Evolutionary conservation across 306 rosid genomes (phyloP).

Genomic region (Begonia fuchsioides): DNA sequence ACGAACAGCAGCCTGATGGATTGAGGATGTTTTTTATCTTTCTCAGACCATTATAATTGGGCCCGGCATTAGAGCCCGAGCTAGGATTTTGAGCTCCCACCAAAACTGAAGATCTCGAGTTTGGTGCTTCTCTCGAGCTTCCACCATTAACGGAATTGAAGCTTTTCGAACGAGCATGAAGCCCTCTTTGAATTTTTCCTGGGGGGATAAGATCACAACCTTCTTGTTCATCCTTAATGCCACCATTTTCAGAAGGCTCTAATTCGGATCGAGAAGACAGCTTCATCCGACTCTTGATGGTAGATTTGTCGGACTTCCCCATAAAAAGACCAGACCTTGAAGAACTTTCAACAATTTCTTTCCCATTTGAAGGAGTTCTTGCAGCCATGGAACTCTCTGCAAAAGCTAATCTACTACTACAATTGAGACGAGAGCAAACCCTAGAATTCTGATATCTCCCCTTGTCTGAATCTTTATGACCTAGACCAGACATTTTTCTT

Average conservation of each 20-base stretch:
- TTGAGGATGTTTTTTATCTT: slow-evolving; percentile 55
- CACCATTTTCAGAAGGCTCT: slow-evolving; percentile 70
- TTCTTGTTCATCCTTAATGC: slow-evolving; percentile 56
- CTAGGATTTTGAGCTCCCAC: slow-evolving; percentile 25
- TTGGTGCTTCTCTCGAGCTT: slow-evolving; percentile 49
- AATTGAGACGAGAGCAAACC: slow-evolving; percentile 8
- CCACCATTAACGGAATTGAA: slow-evolving; percentile 21
- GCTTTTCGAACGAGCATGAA: slow-evolving; percentile 22
- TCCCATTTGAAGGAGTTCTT: slow-evolving; percentile 35
- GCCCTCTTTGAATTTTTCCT: slow-evolving; percentile 33
- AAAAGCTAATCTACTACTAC: slow-evolving; percentile 9
- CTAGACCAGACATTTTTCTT: slow-evolving; percentile 3
- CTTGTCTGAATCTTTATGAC: slow-evolving; percentile 5
- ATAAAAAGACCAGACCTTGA: slow-evolving; percentile 33
- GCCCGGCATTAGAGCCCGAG: slow-evolving; percentile 33
- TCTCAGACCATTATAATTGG: slow-evolving; percentile 56
- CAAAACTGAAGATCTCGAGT: slow-evolving; percentile 15
- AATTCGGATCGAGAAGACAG: slow-evolving; percentile 39
- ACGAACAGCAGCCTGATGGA: slow-evolving; percentile 46
- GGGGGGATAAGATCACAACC: too few species aligned
- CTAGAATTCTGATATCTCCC: slow-evolving; percentile 2
- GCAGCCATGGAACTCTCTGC: background rate
- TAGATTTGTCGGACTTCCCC: slow-evolving; percentile 40
- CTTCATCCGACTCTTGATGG: slow-evolving; percentile 29
- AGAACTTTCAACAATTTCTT: slow-evolving; percentile 69